Percentiles rank a stretch among this genome's conserved stretches.
phyloP scores from a whole-genome alignment of 2,329 filamentous ascomycete species.

The Orbilia ellipsospora region DNA sequence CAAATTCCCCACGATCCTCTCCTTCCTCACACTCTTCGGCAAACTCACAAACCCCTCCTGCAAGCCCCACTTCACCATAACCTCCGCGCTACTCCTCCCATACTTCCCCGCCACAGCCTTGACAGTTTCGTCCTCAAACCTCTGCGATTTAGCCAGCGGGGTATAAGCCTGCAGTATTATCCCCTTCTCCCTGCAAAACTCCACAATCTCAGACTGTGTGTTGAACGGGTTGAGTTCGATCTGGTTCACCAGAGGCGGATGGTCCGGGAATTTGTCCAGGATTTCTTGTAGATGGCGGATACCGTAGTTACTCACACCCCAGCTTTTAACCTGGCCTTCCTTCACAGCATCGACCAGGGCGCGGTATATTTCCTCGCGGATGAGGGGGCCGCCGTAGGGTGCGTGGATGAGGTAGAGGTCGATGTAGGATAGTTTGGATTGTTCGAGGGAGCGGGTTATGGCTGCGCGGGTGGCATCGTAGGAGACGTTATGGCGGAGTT shows the following conservation, averaged over 20 bases:
- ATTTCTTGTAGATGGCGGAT: slow-evolving; percentile 77
- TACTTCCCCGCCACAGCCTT: slow-evolving; percentile 74
- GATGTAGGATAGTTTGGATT: slow-evolving; percentile 77
- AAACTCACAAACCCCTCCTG: slow-evolving; percentile 79
- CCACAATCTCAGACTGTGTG: slow-evolving; percentile 73
- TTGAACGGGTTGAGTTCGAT: slow-evolving; percentile 87
- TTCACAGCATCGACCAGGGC: slow-evolving; percentile 80
- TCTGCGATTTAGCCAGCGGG: slow-evolving; percentile 76
- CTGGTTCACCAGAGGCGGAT: slow-evolving; percentile 79
- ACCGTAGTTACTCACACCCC: slow-evolving; percentile 82
- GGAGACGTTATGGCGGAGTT: slow-evolving; percentile 74
- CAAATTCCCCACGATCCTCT: slow-evolving; percentile 74
- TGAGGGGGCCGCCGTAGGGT: slow-evolving; percentile 77
- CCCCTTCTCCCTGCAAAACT: slow-evolving; percentile 72
- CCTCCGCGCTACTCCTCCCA: slow-evolving; percentile 75
- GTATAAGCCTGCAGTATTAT: slow-evolving; percentile 84
- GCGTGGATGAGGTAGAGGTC: slow-evolving; percentile 84
- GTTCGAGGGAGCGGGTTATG: slow-evolving; percentile 73
- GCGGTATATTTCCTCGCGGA: slow-evolving; percentile 77
- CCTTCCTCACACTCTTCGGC: slow-evolving; percentile 75
- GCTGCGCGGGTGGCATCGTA: slow-evolving; percentile 76
- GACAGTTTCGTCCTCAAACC: slow-evolving; percentile 76
- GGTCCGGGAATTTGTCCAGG: slow-evolving; percentile 71
- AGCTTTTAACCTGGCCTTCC: slow-evolving; percentile 76
- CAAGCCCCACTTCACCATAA: slow-evolving; percentile 81